Evolutionary conservation across 257 asterid genomes (phyloP).

Genomic region (Scutellaria barbata): DNA sequence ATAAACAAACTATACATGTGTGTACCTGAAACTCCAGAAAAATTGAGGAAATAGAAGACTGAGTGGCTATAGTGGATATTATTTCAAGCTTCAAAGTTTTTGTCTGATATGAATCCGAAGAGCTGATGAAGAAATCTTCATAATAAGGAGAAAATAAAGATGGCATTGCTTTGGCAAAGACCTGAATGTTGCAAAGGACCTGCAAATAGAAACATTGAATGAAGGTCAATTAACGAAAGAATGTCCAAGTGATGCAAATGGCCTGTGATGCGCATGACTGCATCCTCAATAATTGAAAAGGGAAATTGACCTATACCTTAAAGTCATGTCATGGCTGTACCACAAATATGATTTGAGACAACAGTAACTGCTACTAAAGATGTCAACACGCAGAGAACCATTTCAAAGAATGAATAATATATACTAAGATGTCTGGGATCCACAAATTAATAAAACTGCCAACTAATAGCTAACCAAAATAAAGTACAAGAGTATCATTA

Average conservation of each 20-base stretch:
- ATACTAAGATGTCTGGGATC: conserved; percentile 20
- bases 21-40: conserved; percentile 94
- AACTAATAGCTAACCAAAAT: conserved; percentile 24
- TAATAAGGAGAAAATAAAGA: conserved; percentile 71
- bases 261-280: conserved; percentile 24
- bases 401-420: conserved; percentile 23
- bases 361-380: conserved; percentile 18
- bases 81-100: conserved; percentile 93
- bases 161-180: conserved; percentile 86
- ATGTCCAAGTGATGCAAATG: conserved; percentile 6
- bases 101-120: conserved; percentile 76
- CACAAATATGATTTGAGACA: conserved; percentile 16
- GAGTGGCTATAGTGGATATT: conserved; percentile 78
- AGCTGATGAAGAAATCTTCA: conserved; percentile 88
- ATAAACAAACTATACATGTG: conserved; percentile 18
- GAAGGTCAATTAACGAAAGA: conserved; percentile 28
- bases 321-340: conserved; percentile 20
- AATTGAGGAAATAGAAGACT: conserved; percentile 72
- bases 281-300: conserved; percentile 13
- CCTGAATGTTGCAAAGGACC: conserved; percentile 97
- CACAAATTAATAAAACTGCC: conserved; percentile 8
- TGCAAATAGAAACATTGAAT: conserved; percentile 43
- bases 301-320: conserved; percentile 16
- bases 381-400: conserved; percentile 17
- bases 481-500: conserved; percentile 27